Base-by-base conservation (phyloP, 2,329 filamentous ascomycete genomes). In the Talaromyces funiculosus region DNA sequence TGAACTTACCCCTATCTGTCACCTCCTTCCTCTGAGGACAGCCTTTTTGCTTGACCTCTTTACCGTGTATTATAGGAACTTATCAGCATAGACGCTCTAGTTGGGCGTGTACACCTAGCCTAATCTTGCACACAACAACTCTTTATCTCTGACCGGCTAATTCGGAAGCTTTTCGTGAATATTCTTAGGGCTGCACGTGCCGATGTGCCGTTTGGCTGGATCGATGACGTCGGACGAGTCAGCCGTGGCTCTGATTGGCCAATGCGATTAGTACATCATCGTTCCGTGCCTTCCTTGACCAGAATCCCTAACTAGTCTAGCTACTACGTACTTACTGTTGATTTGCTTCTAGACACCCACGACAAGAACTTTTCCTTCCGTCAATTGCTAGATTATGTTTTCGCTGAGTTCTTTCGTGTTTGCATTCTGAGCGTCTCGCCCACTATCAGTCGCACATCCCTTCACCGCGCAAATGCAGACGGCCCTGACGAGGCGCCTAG, bases 401-500 rank as follows among this genome's bases (percentile, higher is more conserved):
- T 26, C 45, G 37, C 22, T 51, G 59, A 26, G 4, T 53, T 45
- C 18, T 18, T 61, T 43, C 24, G 24, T 47, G 26, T 51, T 47
- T 56, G 45, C 26, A 26, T 57, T 40, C 42, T 51, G 38, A 55
- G 43, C 40, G 22, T 57, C 18, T 47, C 24, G 24, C 29, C 24
- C 43, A n/a, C 16, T 29, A 29, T 42, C 26, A 45, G 31, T 47
- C 33, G 47, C 54, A 35, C 37, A 24, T 35, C 45, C 33, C 33
- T n/a, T 42, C 31, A 26, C 47, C 57, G 8, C 47, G 38, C 53
- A 38, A 20, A 61, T 61, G 60, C 60, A 61, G 54, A 53, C 57
- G 20, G 57, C 49, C 22, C 10, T 60, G 49, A 47, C 55, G 38
- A 61, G 60, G 49, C 60, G 55, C 38, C 47, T 61, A 22, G 31